phyloP scores from a whole-genome alignment of 73 alveolate genomes.

The Symbiodinium natans region DNA sequence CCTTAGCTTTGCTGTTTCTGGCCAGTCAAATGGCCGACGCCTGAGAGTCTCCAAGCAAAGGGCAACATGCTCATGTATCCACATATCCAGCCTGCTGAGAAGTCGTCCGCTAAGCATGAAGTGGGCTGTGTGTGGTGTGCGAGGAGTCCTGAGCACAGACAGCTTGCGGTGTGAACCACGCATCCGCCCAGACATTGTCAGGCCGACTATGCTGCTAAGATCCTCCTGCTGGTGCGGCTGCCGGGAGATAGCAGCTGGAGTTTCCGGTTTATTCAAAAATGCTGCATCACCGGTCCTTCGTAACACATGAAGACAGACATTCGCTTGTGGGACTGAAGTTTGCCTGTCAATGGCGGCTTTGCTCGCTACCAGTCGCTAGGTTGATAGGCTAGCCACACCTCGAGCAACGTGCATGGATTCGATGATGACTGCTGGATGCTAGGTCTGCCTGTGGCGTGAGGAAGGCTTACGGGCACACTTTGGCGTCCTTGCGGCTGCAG shows the following conservation, averaged over 20 bases:
- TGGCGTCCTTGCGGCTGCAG: slow-evolving; percentile 19
- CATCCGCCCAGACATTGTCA: background rate
- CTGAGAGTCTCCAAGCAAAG: background rate
- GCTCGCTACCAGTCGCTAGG: no score
- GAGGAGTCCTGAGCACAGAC: no score
- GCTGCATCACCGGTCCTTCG: background rate
- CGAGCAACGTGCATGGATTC: no score
- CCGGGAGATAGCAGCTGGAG: background rate
- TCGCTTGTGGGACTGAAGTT: background rate
- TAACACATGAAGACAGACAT: background rate
- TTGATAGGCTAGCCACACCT: no score
- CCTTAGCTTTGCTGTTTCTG: slow-evolving; percentile 67
- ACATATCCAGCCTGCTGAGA: no score
- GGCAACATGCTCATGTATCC: no score
- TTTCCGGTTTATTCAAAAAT: background rate
- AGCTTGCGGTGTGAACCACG: background rate
- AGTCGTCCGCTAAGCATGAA: no score
- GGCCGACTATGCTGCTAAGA: slow-evolving; percentile 70
- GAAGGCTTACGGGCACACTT: slow-evolving; percentile 33
- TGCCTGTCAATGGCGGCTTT: background rate
- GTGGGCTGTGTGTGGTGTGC: no score
- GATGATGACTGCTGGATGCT: background rate
- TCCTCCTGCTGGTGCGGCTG: slow-evolving; percentile 15
- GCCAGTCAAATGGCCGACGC: slow-evolving; percentile 39
- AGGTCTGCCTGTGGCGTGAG: slow-evolving; percentile 81